A percentile compares a stretch with the other conserved stretches of the same genome.
Evolutionary conservation across 1,284 basidiomycete genomes (phyloP).

Genomic region (Moniliella sp.): DNA sequence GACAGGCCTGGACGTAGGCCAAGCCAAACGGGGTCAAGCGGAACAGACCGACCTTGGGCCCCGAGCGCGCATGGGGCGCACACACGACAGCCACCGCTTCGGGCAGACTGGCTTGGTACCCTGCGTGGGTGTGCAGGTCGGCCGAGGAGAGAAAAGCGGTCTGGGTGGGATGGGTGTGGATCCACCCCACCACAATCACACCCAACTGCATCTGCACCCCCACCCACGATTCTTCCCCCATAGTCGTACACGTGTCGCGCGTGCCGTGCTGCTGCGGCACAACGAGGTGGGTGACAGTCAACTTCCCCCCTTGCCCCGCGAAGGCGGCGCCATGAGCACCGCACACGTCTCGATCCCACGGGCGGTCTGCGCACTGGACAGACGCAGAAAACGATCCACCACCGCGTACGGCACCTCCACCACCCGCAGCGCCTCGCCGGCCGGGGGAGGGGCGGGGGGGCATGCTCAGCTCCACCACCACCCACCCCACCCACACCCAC

Average conservation of each 20-base stretch:
- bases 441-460: too few species aligned
- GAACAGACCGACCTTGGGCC: slow-evolving; percentile 67
- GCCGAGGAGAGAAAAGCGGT: slow-evolving; percentile 60
- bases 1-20: slow-evolving; percentile 40
- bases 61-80: slow-evolving; percentile 50
- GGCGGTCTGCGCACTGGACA: too few species aligned
- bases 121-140: slow-evolving; percentile 66
- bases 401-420: too few species aligned
- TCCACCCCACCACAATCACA: slow-evolving; percentile 71
- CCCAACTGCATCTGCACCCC: slow-evolving; percentile 54
- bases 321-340: slow-evolving; percentile 44
- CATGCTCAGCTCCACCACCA: too few species aligned
- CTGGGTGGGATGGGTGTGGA: slow-evolving; percentile 75
- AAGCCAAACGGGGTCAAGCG: slow-evolving; percentile 62
- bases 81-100: slow-evolving; percentile 79
- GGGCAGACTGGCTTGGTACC: slow-evolving; percentile 62
- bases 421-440: too few species aligned
- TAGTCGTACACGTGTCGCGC: slow-evolving; percentile 66
- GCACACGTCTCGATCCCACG: slow-evolving; percentile 52
- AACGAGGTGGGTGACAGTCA: slow-evolving; percentile 51
- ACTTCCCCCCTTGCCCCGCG: too few species aligned
- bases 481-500: too few species aligned
- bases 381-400: too few species aligned
- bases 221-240: slow-evolving; percentile 62
- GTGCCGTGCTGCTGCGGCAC: slow-evolving; percentile 65